Base-by-base conservation (phyloP, 108 stramenopile genomes). In the Ochromonas danica region DNA sequence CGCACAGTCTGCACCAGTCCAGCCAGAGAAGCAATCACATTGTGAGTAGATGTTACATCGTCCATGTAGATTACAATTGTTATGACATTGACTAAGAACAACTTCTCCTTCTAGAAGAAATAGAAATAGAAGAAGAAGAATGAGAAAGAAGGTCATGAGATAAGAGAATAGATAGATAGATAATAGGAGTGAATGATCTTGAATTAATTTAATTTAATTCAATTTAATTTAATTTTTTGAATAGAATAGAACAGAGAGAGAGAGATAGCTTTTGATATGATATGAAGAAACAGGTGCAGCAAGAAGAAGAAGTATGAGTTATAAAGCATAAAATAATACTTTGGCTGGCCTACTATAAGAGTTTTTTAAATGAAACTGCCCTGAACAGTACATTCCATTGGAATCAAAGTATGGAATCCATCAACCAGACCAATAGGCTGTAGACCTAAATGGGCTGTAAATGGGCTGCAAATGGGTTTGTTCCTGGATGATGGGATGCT, bases 11-110 rank as follows among this genome's bases (percentile, higher is more conserved):
- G 6, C 35, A 28, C 63, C 63, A 31, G 3, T 25, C 33, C 35
- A 67, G 6, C 63, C 63, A 36, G 3, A 3, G 25, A 67, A 67
- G 63, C 63, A 67, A 3, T 67, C 35, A 67, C 63, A 67, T 22
- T 10, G 10, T 17, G 17, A 17, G 22, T 57, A 57, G 17, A 17
- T 57, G 51, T 10, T 57, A 22, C 51, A 57, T 10, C 10, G 10
- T 10, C 51, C 51, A 57, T 57, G 10, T 57, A 17, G 10, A 57
- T 57, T 57, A 22, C 51, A 57, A 57, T 22, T 57, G 51, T 57
- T 57, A 57, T 10, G 51, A 57, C 51, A 57, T 57, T 57, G 51
- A 22, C 51, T 17, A 10, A 10, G 22, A 17, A 57, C 51, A 57
- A 57, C 10, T 57, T 17, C 51, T 57, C n/a, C n/a, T n/a, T n/a